Evolutionary conservation across 202 grass and related monocot species (phyloP).

Genomic region (Setaria viridis): DNA sequence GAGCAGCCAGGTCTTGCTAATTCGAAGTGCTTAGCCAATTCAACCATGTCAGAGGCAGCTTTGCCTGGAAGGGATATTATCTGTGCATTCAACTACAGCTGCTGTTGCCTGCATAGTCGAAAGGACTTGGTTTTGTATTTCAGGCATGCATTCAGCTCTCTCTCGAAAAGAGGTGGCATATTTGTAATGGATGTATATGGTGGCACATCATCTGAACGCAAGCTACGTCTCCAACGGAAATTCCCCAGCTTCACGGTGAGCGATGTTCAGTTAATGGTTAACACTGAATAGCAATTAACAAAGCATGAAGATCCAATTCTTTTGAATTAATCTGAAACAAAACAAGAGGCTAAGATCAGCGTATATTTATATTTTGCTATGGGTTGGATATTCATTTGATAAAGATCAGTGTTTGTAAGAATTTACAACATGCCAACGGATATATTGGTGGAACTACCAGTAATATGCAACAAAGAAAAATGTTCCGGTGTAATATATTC

Average conservation of each 20-base stretch:
- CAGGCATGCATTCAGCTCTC: conserved; percentile 62
- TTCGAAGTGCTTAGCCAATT: conserved; percentile 38
- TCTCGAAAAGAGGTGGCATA: conserved; percentile 84
- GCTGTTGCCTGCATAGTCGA: conserved; percentile 85
- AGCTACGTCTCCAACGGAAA: conserved; percentile 78
- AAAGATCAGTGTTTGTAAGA: background rate
- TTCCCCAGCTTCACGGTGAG: conserved; percentile 85
- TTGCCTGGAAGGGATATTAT: conserved; percentile 86
- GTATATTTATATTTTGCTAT: conserved; percentile 11
- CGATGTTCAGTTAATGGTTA: conserved; percentile 19
- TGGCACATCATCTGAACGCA: conserved; percentile 84
- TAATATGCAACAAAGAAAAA: conserved; percentile 14
- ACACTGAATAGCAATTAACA: background rate
- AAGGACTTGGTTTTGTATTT: conserved; percentile 94
- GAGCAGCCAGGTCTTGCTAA: conserved; percentile 24
- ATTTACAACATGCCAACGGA: background rate
- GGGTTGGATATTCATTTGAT: background rate
- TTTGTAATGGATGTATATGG: conserved; percentile 99
- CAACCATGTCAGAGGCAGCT: conserved; percentile 50
- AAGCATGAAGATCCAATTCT: background rate
- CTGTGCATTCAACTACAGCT: conserved; percentile 98
- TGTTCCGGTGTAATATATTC: background rate
- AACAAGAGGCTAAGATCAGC: background rate
- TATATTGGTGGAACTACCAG: background rate
- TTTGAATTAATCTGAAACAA: background rate